Base-by-base conservation (phyloP, 1,284 basidiomycete species). In the Rhodotorula sp. region DNA sequence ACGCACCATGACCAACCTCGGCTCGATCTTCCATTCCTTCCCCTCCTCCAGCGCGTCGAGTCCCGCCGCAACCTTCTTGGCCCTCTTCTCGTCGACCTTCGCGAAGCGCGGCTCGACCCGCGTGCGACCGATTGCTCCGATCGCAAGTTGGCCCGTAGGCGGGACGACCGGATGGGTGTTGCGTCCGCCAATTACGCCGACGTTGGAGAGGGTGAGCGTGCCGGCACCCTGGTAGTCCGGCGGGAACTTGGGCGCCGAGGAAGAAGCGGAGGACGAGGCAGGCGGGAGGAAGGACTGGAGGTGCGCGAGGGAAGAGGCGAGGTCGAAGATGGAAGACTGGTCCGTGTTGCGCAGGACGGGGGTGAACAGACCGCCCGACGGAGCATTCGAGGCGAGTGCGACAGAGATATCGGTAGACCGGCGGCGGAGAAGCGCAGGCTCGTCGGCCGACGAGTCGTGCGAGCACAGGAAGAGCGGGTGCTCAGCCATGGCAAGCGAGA, bases 61-160 rank as follows among this genome's bases (percentile, higher is more conserved):
- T 86, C n/a, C 68, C 23, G n/a, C 44, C 23, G 74, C 74, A 0
- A 76, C 64, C 61, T 52, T 19, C 49, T 48, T 72, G 45, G 70
- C 72, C 50, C 23, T 42, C 53, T 59, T 54, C 25, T 63, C 62
- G 21, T 61, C 56, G 16, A 49, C 44, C 13, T 25, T 16, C 17
- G 44, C 23, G 49, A 75, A 78, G 44, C 63, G 49, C 53, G 78
- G 77, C 58, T 73, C 71, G 52, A 78, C 75, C 41, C 71, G 54
- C 45, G 91, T 91, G 46, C 90, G 81, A 3, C 94, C 94, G 27
- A 97, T 84, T 1, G 92, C 94, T 1, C 92, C 92, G 74, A 97
- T 97, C 3, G 92, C 93, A 0, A 97, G 86, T 0, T 94, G 92
- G 0, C 92, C 92, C 0, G 92, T 93, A 0, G 91, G 91, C 0